phyloP scores from a whole-genome alignment of 177 flowering plant genomes.

The Vitis hybrid region DNA sequence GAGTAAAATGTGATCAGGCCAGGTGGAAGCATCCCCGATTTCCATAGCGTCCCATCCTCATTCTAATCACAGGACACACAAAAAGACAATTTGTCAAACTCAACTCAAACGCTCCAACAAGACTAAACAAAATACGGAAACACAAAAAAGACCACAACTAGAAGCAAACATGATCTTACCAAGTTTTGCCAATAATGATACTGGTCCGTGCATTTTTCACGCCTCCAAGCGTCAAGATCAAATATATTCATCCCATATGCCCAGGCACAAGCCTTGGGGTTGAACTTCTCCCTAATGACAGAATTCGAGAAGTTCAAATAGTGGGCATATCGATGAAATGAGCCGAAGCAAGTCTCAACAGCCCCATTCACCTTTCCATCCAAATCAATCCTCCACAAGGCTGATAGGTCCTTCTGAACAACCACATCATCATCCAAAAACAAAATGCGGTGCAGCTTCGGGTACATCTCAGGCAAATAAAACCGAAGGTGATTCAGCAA shows the following conservation, averaged over 20 bases:
- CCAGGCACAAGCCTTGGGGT: constrained; percentile 84
- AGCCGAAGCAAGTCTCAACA: constrained; percentile 78
- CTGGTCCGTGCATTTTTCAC: constrained; percentile 60
- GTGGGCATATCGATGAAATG: constrained; percentile 65
- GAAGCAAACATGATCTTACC: constrained; percentile 38
- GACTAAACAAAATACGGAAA: neutral
- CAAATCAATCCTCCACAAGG: constrained; percentile 69
- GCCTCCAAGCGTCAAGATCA: constrained; percentile 82
- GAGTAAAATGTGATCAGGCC: constrained; percentile 73
- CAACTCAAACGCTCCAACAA: neutral
- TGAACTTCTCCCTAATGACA: constrained; percentile 57
- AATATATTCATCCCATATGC: constrained; percentile 81
- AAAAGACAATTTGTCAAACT: neutral
- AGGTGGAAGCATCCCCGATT: constrained; percentile 63
- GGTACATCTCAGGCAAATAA: constrained; percentile 77
- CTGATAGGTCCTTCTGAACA: constrained; percentile 76
- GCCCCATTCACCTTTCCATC: constrained; percentile 86
- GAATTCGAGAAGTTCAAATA: constrained; percentile 77
- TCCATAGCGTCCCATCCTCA: constrained; percentile 63
- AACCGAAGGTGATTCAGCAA: constrained; percentile 66
- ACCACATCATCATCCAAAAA: constrained; percentile 84
- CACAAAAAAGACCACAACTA: neutral
- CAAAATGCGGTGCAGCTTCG: constrained; percentile 60
- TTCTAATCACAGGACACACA: constrained; percentile 39
- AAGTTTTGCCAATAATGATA: constrained; percentile 76